Evolutionary conservation across 306 rosid species (phyloP).

Genomic region (Vigna unguiculata): DNA sequence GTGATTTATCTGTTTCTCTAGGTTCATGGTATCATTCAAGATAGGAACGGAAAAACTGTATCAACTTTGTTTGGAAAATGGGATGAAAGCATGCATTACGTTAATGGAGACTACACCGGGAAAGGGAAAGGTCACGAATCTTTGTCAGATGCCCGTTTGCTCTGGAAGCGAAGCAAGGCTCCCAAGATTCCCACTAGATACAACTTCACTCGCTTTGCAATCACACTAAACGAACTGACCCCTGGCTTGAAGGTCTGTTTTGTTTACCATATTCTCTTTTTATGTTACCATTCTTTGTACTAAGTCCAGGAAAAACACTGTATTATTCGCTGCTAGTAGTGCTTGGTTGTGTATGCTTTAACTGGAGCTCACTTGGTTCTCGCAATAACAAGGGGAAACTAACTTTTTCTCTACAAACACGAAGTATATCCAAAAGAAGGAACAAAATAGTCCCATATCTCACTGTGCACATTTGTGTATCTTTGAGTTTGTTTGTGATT

Average conservation of each 20-base stretch:
- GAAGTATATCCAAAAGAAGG: background rate
- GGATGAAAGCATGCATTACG: slow-evolving; percentile 97
- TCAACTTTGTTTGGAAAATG: slow-evolving; percentile 96
- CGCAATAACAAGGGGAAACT: background rate
- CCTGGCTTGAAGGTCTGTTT: slow-evolving; percentile 88
- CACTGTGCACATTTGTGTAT: slow-evolving; percentile 12
- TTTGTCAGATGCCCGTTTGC: slow-evolving; percentile 74
- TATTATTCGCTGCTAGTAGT: slow-evolving; percentile 25
- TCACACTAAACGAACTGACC: slow-evolving; percentile 87
- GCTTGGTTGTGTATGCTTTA: background rate
- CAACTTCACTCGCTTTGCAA: slow-evolving; percentile 95
- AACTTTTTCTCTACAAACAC: background rate
- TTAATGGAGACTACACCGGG: slow-evolving; percentile 76
- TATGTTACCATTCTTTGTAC: slow-evolving; percentile 25
- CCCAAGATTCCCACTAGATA: slow-evolving; percentile 84
- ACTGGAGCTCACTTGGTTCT: slow-evolving; percentile 26
- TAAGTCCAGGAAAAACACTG: slow-evolving; percentile 3
- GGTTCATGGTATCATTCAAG: slow-evolving; percentile 94
- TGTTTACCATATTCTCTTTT: slow-evolving; percentile 31
- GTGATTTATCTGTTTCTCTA: slow-evolving; percentile 41
- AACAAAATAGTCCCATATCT: background rate
- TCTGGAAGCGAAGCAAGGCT: slow-evolving; percentile 92
- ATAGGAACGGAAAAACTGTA: slow-evolving; percentile 78
- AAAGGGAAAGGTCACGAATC: slow-evolving; percentile 89
- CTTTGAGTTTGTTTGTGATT: background rate